Evolutionary conservation across 2,329 filamentous ascomycete genomes (phyloP).

Genomic region (Proliferodiscus dingleyae): DNA sequence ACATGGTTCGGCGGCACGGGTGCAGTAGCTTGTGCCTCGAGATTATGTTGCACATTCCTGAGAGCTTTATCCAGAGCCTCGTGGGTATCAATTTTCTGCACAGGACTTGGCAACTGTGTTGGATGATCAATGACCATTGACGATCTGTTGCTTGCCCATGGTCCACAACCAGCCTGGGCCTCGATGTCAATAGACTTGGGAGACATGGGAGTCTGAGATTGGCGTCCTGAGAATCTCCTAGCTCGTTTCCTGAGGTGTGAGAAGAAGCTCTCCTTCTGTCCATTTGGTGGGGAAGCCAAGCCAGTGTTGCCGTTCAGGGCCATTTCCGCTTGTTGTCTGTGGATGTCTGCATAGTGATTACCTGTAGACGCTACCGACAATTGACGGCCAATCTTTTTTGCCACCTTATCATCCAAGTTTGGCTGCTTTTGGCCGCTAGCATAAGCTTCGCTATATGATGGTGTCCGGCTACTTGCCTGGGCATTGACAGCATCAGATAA

Average conservation of each 20-base stretch:
- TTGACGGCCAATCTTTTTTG: constrained; percentile 92
- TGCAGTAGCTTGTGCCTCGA: constrained; percentile 37
- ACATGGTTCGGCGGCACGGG: constrained; percentile 52
- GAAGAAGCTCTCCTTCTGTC: constrained; percentile 94
- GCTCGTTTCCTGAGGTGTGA: constrained; percentile 94
- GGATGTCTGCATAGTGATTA: constrained; percentile 87
- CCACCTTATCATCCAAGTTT: constrained; percentile 56
- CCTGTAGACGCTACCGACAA: constrained; percentile 86
- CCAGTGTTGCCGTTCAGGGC: constrained; percentile 79
- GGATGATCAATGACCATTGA: constrained; percentile 68
- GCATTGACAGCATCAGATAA: constrained; percentile 90
- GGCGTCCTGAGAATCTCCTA: constrained; percentile 83
- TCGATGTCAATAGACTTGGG: constrained; percentile 82
- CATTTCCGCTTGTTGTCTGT: constrained; percentile 85
- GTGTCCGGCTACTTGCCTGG: constrained; percentile 67
- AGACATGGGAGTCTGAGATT: constrained; percentile 69
- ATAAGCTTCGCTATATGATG: constrained; percentile 48
- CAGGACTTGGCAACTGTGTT: constrained; percentile 40
- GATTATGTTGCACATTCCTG: constrained; percentile 47
- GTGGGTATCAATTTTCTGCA: constrained; percentile 51
- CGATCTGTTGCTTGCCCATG: constrained; percentile 81
- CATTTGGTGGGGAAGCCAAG: constrained; percentile 69
- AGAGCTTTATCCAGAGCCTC: constrained; percentile 57
- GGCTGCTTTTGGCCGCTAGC: constrained; percentile 35
- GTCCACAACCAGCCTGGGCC: constrained; percentile 84